These are phyloP conservation scores for Choanephora cucurbitarum DNA, from an alignment of 371 early-diverging fungal species.

Conservation along the genomic window DNA sequence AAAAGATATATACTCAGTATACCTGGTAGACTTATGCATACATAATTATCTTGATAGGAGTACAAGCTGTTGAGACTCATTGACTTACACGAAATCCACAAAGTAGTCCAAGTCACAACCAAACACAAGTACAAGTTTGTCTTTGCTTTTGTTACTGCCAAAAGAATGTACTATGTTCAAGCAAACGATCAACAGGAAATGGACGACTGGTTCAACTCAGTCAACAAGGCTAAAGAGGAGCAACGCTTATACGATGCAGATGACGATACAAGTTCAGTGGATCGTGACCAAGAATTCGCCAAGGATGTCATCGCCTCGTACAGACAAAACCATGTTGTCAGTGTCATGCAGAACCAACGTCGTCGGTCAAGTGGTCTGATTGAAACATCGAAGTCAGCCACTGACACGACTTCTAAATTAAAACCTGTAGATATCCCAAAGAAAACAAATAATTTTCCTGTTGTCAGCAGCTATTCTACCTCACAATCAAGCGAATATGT, in stretches of 20 bases:
- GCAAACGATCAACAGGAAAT: conserved; percentile 64
- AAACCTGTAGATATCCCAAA: conserved; percentile 23
- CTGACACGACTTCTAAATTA: conserved; percentile 8
- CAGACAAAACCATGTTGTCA: conserved; percentile 33
- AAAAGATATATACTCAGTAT: neutral
- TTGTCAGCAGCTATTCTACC: conserved; percentile 4
- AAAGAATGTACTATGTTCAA: conserved; percentile 76
- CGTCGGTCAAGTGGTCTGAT: conserved; percentile 17
- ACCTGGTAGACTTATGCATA: neutral
- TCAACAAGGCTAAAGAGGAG: conserved; percentile 56
- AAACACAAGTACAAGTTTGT: conserved; percentile 67
- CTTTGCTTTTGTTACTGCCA: conserved; percentile 76
- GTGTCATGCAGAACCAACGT: conserved; percentile 18
- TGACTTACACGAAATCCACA: conserved; percentile 72
- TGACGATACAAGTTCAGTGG: conserved; percentile 49
- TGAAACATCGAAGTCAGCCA: neutral
- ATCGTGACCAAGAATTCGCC: conserved; percentile 52
- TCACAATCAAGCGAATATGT: conserved; percentile 31
- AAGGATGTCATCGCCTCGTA: conserved; percentile 44
- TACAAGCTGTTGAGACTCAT: conserved; percentile 79
- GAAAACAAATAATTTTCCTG: neutral
- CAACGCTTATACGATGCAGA: conserved; percentile 46
- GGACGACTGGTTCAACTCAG: conserved; percentile 70
- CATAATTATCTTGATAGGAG: conserved; percentile 52
- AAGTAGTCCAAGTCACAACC: conserved; percentile 72